Base-by-base conservation (phyloP, 108 stramenopile genomes). In the Pelagomonas calceolata region DNA sequence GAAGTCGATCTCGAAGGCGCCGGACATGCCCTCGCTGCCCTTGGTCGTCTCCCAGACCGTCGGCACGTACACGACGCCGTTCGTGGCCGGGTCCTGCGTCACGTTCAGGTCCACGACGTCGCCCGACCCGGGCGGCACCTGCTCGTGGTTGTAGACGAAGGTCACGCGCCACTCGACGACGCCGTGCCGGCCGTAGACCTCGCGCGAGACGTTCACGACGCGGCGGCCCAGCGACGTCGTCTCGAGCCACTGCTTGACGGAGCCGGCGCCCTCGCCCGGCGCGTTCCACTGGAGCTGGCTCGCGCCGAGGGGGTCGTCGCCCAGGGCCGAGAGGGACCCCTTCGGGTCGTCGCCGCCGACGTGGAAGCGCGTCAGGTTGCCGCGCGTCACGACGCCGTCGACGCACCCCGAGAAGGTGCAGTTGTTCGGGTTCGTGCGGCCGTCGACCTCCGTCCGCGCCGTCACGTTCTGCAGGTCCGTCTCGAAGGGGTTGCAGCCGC, bases 101-200 rank as follows among this genome's bases (percentile, higher is more conserved):
- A 90, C 85, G 30, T 29, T 34, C 0, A 91, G 69, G 12, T 34
- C 30, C 34, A 65, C 36, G n/a, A 90, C 64, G 75, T 90, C 84
- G 30, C 90, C 91, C 35, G 89, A 80, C 30, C 91, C 91, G 17
- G 90, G 84, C 9, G 90, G 90, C 32, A 73, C 81, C 46, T 83
- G 46, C 0, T 72, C 81, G 12, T 76, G 75, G 72, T 90, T 90
- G 73, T 84, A 63, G 32, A 78, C 83, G 75, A 91, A 91, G 10
- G 84, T 84, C 0, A 78, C 64, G 36, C 32, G 63, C 85, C 87
- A 92, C 67, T 89, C 80, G 66, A 85, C 76, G 44, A 78, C 73
- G 15, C 92, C 90, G 69, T 89, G 90, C 76, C 86, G 85, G 68
- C 85, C 88, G 66, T 88, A 73, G 32, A 90, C 81, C 44, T 75